Evolutionary conservation across 225 moss, liverwort and hornwort species (phyloP), one percentile per base, ranked within the genome.

Genomic region (Thuidium tamariscinum): DNA sequence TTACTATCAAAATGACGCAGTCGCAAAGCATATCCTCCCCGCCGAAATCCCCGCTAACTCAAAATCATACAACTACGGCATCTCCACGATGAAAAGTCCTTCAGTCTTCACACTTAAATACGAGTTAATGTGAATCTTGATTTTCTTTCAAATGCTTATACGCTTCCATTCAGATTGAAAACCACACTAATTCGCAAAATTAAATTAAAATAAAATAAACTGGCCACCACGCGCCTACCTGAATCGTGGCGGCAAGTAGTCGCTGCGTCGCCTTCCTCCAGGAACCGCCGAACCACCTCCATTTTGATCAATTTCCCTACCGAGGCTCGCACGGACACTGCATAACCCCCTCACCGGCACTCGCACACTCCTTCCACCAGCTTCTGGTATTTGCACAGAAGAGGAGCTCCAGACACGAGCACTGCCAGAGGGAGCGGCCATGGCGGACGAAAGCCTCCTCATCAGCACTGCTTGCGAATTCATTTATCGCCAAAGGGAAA

Each of bases 181-280:
- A 51, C 64, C 37, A 52, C 52, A 75, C 30, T 67, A 51, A 82
- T 48, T 49, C 79, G 48, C 19, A 29, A 60, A 74, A 60, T 41
- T 2, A 7, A 7, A 79, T 26, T 1, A 5, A 2, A 59, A 25
- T 14, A 6, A 52, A n/a, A n/a, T n/a, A 49, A 34, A 62, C 8
- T 26, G 25, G 36, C 25, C 34, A 67, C 67, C 8, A 51, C 17
- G 18, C 26, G 34, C 67, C 54, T 76, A 92, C 91, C 90, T 93
- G 90, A 93, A 93, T 69, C 79, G 88, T 17, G 93, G 86, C 64
- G 87, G 88, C 86, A 86, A 82, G 82, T 89, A 88, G 32, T 81
- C 85, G 63, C 70, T 84, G 68, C 84, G 75, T 60, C 22, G 71
- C 84, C 82, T 86, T 77, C 78, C 89, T 32, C 68, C 81, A 80